Evolutionary conservation across 23 red algal genomes (phyloP).

Genomic region (Gracilaria vermiculophylla): DNA sequence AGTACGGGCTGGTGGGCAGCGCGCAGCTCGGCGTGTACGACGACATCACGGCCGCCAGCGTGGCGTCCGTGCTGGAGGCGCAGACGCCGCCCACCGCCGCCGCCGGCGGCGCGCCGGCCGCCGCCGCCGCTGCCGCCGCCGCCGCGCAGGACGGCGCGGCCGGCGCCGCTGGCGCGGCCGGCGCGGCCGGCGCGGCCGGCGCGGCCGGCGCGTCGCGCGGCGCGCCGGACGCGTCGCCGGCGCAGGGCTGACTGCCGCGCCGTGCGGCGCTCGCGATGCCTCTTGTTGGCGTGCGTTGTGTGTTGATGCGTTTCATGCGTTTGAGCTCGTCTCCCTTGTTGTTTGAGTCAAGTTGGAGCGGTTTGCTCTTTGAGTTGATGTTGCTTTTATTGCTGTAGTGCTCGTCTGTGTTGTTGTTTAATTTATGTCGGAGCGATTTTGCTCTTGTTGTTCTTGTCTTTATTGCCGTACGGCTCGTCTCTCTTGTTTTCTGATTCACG

Average conservation of each 20-base stretch:
- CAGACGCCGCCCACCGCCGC: slow-evolving; percentile 3
- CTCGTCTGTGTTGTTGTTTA: no score
- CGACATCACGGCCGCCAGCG: slow-evolving; percentile 41
- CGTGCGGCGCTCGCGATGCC: no score
- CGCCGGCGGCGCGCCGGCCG: not conserved
- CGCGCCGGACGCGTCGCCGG: not conserved
- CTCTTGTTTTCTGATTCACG: no score
- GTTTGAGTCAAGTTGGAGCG: no score
- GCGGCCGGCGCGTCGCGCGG: no score
- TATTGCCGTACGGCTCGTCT: no score
- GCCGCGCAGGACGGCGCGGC: not conserved
- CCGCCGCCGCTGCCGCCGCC: not conserved
- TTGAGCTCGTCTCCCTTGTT: no score
- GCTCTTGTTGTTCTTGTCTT: no score
- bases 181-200: no score
- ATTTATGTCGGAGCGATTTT: no score
- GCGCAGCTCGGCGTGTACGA: slow-evolving; percentile 68
- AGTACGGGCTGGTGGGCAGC: slow-evolving; percentile 10
- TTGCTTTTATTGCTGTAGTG: no score
- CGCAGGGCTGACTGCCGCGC: not conserved
- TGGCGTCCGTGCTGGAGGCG: slow-evolving; percentile 45
- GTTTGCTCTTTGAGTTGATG: no score
- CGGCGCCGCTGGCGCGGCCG: not conserved
- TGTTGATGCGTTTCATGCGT: not conserved
- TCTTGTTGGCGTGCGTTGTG: not conserved